Percentiles rank a stretch among this genome's conserved stretches.
phyloP scores from a whole-genome alignment of 2,329 filamentous ascomycete species.

The Canariomyces notabilis region DNA sequence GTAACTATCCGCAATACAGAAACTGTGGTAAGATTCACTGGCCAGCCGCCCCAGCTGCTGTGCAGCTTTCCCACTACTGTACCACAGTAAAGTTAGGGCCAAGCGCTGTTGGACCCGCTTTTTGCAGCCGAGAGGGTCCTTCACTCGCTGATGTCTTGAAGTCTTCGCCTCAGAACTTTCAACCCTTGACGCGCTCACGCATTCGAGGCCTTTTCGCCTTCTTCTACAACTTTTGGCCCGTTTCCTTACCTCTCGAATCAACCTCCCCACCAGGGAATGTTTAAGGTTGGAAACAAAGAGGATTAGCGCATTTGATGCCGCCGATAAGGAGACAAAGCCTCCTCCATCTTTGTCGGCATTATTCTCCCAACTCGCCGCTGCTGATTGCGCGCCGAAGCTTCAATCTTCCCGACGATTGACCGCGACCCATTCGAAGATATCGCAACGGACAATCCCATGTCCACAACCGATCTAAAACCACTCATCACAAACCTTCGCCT shows the following conservation, averaged over 20 bases:
- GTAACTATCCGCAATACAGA: too few species aligned
- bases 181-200: too few species aligned
- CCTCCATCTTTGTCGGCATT: neutral
- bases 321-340: neutral
- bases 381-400: neutral
- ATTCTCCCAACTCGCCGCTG: neutral
- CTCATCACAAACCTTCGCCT: neutral
- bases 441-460: slow-evolving; percentile 5
- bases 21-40: too few species aligned
- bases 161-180: too few species aligned
- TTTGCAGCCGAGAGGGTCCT: too few species aligned
- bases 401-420: neutral
- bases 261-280: neutral
- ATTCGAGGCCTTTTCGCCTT: too few species aligned
- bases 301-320: neutral
- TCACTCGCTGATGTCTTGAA: too few species aligned
- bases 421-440: neutral
- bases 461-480: neutral
- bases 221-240: too few species aligned
- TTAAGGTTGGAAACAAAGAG: neutral
- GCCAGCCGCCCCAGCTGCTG: too few species aligned
- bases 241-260: neutral
- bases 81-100: too few species aligned
- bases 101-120: too few species aligned
- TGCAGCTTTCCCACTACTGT: too few species aligned